Percentiles rank a stretch among this genome's conserved stretches.
phyloP scores from a whole-genome alignment of 345 rosid genomes.

The Dipteronia sinensis region DNA sequence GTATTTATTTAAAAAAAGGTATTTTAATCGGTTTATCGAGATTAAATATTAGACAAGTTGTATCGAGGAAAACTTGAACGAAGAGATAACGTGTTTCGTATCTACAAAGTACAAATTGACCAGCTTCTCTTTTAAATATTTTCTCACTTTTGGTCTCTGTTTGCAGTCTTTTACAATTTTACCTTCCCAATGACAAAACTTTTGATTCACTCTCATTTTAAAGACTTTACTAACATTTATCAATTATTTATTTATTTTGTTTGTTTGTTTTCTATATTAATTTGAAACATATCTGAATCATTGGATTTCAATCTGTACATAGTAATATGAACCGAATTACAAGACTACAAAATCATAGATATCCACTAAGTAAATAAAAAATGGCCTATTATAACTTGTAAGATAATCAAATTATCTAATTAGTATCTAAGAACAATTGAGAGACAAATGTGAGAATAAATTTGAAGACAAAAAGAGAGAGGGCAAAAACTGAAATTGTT shows the following conservation, averaged over 20 bases:
- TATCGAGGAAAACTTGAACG: no score
- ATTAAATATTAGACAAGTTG: no score
- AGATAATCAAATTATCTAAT: background rate
- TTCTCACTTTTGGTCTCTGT: no score
- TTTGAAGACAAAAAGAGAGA: no score
- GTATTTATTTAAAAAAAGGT: no score
- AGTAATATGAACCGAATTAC: background rate
- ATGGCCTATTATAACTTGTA: background rate
- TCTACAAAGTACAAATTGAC: background rate
- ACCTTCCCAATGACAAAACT: background rate
- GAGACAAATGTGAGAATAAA: background rate
- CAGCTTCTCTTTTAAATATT: background rate
- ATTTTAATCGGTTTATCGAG: no score
- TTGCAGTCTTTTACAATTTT: no score
- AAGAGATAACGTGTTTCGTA: background rate
- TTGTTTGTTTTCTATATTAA: no score
- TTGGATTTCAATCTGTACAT: background rate
- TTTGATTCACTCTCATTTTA: no score
- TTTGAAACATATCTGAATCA: background rate
- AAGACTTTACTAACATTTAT: no score
- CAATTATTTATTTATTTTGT: no score
- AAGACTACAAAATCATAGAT: background rate
- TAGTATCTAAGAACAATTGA: background rate
- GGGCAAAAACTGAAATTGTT: no score
- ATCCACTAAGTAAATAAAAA: background rate